Conservation (phyloP, 1,139 yeast species). For the Diutina neorugosa region DNA sequence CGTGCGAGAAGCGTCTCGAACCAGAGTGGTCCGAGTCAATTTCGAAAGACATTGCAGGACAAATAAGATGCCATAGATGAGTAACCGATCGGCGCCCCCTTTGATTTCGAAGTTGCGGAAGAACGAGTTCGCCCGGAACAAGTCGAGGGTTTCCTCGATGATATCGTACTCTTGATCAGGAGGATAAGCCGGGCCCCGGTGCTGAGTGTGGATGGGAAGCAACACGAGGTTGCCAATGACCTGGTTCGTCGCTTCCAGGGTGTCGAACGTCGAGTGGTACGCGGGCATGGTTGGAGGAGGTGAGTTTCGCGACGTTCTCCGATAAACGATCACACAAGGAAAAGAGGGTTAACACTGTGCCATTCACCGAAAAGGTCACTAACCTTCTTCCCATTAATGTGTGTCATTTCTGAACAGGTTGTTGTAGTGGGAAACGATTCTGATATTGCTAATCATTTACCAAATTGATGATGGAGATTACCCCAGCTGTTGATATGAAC, state of each 20-base stretch:
- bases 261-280: constrained; percentile 80
- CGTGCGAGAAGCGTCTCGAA: constrained; percentile 57
- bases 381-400: no score
- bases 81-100: constrained; percentile 89
- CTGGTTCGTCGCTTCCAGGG: constrained; percentile 39
- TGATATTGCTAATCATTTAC: no score
- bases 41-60: constrained; percentile 74
- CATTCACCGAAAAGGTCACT: no score
- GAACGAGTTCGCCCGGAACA: constrained; percentile 91
- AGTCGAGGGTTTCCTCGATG: constrained; percentile 79
- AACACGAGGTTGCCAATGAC: constrained; percentile 60
- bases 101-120: constrained; percentile 94
- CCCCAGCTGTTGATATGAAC: no score
- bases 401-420: no score
- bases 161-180: constrained; percentile 78
- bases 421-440: no score
- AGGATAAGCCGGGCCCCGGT: constrained; percentile 88
- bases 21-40: constrained; percentile 32
- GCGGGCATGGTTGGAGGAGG: constrained; percentile 52
- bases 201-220: constrained; percentile 71
- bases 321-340: no score
- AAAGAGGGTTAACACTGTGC: no score
- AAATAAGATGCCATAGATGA: constrained; percentile 89
- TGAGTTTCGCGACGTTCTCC: no score
- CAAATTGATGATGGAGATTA: no score